Percentiles rank a stretch among this genome's conserved stretches.
phyloP scores from a whole-genome alignment of 805 yeast genomes.

The Pichia sporocuriosa region DNA sequence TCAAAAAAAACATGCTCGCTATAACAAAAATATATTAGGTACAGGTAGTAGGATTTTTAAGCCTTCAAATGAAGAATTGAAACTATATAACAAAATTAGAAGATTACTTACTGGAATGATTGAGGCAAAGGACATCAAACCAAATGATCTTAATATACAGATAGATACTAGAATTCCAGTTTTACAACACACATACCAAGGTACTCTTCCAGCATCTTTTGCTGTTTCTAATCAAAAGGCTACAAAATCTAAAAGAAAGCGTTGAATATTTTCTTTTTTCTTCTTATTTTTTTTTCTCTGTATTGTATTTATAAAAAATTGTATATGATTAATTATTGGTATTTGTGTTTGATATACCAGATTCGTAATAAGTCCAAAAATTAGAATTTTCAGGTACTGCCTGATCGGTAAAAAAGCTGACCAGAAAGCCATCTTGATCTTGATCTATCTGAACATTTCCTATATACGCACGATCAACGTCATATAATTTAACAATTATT shows the following conservation, averaged over 20 bases:
- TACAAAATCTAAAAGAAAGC: conserved; percentile 7
- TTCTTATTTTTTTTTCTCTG: neutral
- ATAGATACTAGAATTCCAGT: conserved; percentile 50
- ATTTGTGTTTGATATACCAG: neutral
- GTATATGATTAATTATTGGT: neutral
- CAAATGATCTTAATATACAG: conserved; percentile 31
- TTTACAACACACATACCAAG: conserved; percentile 64
- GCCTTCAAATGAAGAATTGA: conserved; percentile 38
- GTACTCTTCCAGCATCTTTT: conserved; percentile 63
- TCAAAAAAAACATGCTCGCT: conserved; percentile 10
- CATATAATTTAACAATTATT: conserved; percentile 12
- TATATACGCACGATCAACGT: conserved; percentile 10
- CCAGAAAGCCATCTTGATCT: conserved; percentile 9
- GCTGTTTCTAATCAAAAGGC: conserved; percentile 8
- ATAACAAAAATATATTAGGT: conserved; percentile 11
- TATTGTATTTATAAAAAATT: neutral
- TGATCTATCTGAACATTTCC: conserved; percentile 13
- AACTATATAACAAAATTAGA: conserved; percentile 36
- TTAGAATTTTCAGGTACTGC: conserved; percentile 6
- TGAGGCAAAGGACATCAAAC: conserved; percentile 24
- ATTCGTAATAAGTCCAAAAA: conserved; percentile 3
- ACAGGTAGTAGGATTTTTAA: conserved; percentile 23
- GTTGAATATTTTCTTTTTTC: neutral
- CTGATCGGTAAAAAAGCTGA: conserved; percentile 9
- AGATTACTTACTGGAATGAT: conserved; percentile 39